These are phyloP conservation scores for Hanseniaspora lachancei DNA, from an alignment of 805 yeast genomes.

Conservation along the genomic window DNA sequence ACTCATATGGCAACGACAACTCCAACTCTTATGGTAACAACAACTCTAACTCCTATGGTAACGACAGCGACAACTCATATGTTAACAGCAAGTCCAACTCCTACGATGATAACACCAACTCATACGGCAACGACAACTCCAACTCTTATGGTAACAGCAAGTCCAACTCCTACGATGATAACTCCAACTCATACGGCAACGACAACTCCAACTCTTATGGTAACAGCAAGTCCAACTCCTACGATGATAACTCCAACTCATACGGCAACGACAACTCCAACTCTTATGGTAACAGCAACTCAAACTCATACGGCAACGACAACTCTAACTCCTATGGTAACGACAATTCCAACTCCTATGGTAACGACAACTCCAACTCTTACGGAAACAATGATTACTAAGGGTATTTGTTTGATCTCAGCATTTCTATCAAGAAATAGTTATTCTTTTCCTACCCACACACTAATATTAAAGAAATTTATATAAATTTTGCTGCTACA, in stretches of 20 bases:
- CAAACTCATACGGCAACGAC: constrained; percentile 19
- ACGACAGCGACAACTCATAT: constrained; percentile 18
- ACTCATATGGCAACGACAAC: constrained; percentile 24
- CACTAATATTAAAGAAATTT: too few species aligned
- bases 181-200: constrained; percentile 19
- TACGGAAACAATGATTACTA: constrained; percentile 19
- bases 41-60: constrained; percentile 19
- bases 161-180: too few species aligned
- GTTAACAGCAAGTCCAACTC: too few species aligned
- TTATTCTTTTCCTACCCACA: too few species aligned
- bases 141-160: constrained; percentile 21
- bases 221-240: constrained; percentile 19
- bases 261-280: constrained; percentile 20
- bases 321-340: constrained; percentile 21
- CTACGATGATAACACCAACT: too few species aligned
- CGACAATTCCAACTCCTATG: constrained; percentile 20
- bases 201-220: constrained; percentile 23
- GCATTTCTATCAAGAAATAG: too few species aligned
- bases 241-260: constrained; percentile 20
- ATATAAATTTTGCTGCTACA: too few species aligned
- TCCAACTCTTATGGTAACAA: constrained; percentile 22
- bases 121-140: constrained; percentile 18
- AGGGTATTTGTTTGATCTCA: too few species aligned
- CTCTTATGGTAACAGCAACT: constrained; percentile 22
- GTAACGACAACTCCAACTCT: constrained; percentile 19